A percentile compares a stretch with the other conserved stretches of the same genome.
Conservation (phyloP, 768 basidiomycete species). For the Cyathus striatus region DNA sequence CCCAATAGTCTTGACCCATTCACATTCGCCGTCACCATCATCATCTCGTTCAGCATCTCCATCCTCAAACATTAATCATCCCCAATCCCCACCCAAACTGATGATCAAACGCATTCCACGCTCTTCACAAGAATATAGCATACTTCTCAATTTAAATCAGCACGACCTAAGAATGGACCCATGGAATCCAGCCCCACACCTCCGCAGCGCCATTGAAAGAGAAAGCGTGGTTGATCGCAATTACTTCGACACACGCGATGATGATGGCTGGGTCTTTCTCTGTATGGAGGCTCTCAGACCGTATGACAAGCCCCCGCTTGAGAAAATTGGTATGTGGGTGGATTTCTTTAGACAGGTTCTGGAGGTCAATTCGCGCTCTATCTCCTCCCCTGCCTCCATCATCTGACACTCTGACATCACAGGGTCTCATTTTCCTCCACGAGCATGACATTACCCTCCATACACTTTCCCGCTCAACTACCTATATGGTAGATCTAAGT, state of each 20-base stretch:
- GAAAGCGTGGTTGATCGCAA: slow-evolving; percentile 17
- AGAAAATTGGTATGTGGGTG: slow-evolving; percentile 40
- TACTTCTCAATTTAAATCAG: slow-evolving; percentile 40
- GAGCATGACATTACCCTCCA: slow-evolving; percentile 37
- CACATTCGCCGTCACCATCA: slow-evolving; percentile 19
- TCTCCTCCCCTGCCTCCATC: not conserved
- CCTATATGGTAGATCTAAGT: slow-evolving; percentile 40
- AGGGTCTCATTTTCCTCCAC: slow-evolving; percentile 45
- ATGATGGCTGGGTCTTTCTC: slow-evolving; percentile 21
- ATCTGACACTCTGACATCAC: not conserved
- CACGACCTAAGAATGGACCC: slow-evolving; percentile 41
- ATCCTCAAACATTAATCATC: slow-evolving; percentile 12
- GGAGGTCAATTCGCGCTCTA: slow-evolving; percentile 27
- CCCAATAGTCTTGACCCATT: slow-evolving; percentile 8
- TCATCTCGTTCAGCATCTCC: slow-evolving; percentile 8
- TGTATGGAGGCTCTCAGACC: slow-evolving; percentile 40
- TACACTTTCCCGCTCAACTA: slow-evolving; percentile 24
- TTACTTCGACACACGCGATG: not conserved
- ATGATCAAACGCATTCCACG: slow-evolving; percentile 35
- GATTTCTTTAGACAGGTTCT: slow-evolving; percentile 48
- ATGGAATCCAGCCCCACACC: slow-evolving; percentile 49
- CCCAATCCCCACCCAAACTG: slow-evolving; percentile 18
- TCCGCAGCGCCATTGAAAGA: slow-evolving; percentile 37
- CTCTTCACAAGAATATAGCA: slow-evolving; percentile 29
- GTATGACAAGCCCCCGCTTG: slow-evolving; percentile 40